phyloP scores from a whole-genome alignment of 1,139 yeast genomes.

The Protomyces pachydermus region DNA sequence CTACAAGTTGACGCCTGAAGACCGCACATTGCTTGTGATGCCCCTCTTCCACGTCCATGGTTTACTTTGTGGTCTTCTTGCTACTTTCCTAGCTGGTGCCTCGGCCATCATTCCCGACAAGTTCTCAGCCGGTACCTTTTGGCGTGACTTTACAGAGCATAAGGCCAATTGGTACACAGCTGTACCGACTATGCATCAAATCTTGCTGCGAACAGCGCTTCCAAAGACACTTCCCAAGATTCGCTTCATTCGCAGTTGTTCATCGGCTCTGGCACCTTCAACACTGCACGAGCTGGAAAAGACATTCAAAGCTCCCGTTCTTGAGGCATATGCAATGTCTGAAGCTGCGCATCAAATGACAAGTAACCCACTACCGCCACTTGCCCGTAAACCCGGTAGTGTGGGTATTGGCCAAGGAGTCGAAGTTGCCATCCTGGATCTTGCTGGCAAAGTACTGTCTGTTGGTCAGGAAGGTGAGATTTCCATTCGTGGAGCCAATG shows the following conservation, averaged over 20 bases:
- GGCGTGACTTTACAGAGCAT: conserved; percentile 51
- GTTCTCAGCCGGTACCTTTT: conserved; percentile 56
- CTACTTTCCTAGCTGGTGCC: conserved; percentile 59
- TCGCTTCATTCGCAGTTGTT: conserved; percentile 63
- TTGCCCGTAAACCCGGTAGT: conserved; percentile 59
- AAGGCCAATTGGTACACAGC: conserved; percentile 66
- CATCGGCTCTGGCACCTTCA: conserved; percentile 61
- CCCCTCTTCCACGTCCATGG: conserved; percentile 73
- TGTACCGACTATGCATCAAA: conserved; percentile 67
- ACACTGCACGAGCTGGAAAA: conserved; percentile 54
- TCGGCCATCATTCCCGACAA: conserved; percentile 53
- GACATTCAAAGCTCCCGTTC: conserved; percentile 56
- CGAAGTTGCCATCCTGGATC: conserved; percentile 53
- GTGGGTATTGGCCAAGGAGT: conserved; percentile 65
- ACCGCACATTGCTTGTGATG: conserved; percentile 60
- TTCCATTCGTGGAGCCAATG: conserved; percentile 58
- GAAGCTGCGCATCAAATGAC: conserved; percentile 71
- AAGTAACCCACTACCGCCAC: conserved; percentile 61
- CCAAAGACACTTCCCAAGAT: conserved; percentile 52
- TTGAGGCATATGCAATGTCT: conserved; percentile 76
- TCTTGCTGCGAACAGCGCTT: conserved; percentile 49
- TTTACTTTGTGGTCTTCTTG: conserved; percentile 55
- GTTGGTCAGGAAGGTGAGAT: conserved; percentile 60
- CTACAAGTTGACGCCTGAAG: conserved; percentile 48
- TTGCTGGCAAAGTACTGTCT: conserved; percentile 45